phyloP scores from a whole-genome alignment of 768 basidiomycete genomes.

The Russula earlei region DNA sequence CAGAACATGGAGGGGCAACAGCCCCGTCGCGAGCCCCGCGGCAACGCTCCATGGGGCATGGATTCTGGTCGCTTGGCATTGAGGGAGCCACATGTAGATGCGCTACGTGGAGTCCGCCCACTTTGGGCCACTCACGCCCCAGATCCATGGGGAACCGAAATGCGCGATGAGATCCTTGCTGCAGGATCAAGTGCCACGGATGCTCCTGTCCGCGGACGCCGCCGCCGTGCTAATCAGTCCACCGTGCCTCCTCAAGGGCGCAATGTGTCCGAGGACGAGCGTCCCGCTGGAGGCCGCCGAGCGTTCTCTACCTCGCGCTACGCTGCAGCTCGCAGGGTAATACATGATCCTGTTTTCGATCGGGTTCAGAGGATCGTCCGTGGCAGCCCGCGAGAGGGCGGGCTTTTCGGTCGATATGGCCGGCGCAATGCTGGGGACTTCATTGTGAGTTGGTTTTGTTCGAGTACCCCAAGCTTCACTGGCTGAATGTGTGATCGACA shows the following conservation, averaged over 20 bases:
- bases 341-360: conserved; percentile 10
- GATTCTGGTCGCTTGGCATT: not conserved
- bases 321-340: conserved; percentile 3
- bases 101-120: conserved; percentile 9
- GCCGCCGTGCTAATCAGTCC: conserved; percentile 13
- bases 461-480: not conserved
- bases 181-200: not conserved
- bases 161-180: not conserved
- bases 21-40: not conserved
- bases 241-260: conserved; percentile 8
- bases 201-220: conserved; percentile 2
- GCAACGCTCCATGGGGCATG: not conserved
- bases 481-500: conserved; percentile 24
- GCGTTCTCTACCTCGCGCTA: conserved; percentile 12
- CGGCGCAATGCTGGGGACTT: conserved; percentile 33
- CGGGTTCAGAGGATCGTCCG: conserved; percentile 13
- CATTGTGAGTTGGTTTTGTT: conserved; percentile 35
- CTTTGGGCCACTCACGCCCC: conserved; percentile 5
- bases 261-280: conserved; percentile 14
- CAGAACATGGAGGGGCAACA: conserved; percentile 4
- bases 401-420: not conserved
- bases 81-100: conserved; percentile 13
- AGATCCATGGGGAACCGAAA: conserved; percentile 9
- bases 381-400: conserved; percentile 10
- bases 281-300: conserved; percentile 1